Base-by-base conservation (phyloP, 768 basidiomycete genomes). In the Cantharellus anzutake region DNA sequence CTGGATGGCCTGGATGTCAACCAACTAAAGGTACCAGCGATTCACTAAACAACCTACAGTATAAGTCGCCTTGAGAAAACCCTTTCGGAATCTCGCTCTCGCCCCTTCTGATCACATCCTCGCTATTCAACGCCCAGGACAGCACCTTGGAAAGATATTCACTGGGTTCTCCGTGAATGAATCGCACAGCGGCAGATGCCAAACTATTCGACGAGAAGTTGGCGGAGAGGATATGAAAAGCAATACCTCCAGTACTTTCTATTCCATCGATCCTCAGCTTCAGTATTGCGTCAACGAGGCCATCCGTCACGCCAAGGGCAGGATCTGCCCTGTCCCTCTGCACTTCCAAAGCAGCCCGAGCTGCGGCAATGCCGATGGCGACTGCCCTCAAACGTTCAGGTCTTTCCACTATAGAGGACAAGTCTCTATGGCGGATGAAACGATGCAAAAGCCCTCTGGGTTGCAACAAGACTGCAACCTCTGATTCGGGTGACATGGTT, bases 351-450 rank as follows among this genome's bases (percentile, higher is more conserved):
- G 84, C 78, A 4, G 90, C 78, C 20, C 88, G 74, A 0, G 84
- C 87, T 4, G 85, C 84, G 2, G 90, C 77, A 4, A 96, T 74
- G 1, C 93, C 94, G 3, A 86, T 66, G 64, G 82, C 80, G 56
- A 97, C 80, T 0, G 92, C 92, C 56, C 83, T 79, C 37, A 98
- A 72, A 34, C 94, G 80, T 68, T 96, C 87, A 0, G 93, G 93
- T 5, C 89, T 77, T 68, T 98, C 94, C n/a, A 93, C 80, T 58
- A 96, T 82, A 51, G 75, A 73, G 1, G 86, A 87, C 0, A 74
- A 73, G 65, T 89, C 83, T 56, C 78, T 75, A 14, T 82, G 80
- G 14, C 92, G 82, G 59, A 92, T 88, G 66, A 81, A 94, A 55
- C 73, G 76, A 66, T 90, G 87, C 60, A 79, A 73, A 16, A 81